phyloP scores from a whole-genome alignment of 257 asterid species.

The Nicotiana tomentosiformis region DNA sequence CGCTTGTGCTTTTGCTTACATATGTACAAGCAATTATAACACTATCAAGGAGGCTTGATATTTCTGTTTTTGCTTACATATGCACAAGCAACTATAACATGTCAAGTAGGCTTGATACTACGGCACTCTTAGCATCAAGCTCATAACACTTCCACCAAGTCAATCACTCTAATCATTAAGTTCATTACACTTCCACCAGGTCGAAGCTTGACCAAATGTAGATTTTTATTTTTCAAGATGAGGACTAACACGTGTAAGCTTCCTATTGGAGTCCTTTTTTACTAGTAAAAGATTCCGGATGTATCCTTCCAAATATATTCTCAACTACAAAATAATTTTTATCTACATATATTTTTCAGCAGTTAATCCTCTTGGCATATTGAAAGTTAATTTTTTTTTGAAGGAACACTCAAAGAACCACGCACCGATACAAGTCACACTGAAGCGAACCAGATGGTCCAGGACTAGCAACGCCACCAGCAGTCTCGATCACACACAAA shows the following conservation, averaged over 20 bases:
- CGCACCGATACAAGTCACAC: slow-evolving; percentile 82
- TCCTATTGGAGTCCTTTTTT: not conserved
- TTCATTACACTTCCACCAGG: not conserved
- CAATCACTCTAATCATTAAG: not conserved
- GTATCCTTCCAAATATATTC: not conserved
- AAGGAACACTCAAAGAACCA: not conserved
- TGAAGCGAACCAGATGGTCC: slow-evolving; percentile 94
- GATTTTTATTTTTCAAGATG: not conserved
- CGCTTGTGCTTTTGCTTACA: not conserved
- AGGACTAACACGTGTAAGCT: not conserved
- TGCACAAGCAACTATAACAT: not conserved
- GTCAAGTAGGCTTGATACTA: not conserved
- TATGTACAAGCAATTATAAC: not conserved
- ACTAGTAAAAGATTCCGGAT: not conserved
- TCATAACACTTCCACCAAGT: too few species aligned
- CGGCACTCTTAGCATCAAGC: not conserved
- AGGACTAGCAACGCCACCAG: slow-evolving; percentile 99
- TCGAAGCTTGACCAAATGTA: not conserved
- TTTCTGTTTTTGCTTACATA: not conserved
- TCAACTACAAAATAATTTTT: not conserved
- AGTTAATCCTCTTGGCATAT: not conserved
- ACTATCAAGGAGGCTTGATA: not conserved
- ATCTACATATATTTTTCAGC: not conserved
- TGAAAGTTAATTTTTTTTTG: not conserved
- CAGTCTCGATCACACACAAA: slow-evolving; percentile 83